These are phyloP conservation scores for Lolium rigidum DNA, from an alignment of 176 grass and related monocot species.

Conservation along the genomic window DNA sequence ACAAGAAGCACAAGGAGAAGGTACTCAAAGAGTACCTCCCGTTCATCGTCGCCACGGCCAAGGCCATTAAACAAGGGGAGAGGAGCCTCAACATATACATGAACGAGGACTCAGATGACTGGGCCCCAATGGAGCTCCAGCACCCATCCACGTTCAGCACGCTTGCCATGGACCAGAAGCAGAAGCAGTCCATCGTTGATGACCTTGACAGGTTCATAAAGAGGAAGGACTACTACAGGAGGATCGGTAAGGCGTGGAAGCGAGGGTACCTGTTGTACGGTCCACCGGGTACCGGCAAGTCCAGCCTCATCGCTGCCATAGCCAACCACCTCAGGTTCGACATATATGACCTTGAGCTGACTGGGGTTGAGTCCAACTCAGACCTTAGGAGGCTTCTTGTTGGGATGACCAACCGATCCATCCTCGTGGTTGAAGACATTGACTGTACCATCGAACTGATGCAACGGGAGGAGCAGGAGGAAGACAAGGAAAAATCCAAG, in stretches of 20 bases:
- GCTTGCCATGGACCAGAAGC: conserved; percentile 66
- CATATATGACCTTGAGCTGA: conserved; percentile 87
- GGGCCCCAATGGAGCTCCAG: conserved; percentile 69
- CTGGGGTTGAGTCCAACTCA: conserved; percentile 60
- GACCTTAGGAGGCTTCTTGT: conserved; percentile 68
- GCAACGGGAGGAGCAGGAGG: conserved; percentile 41
- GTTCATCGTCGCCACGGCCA: conserved; percentile 58
- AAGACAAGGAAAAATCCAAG: conserved; percentile 25
- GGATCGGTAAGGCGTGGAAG: conserved; percentile 91
- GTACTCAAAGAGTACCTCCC: conserved; percentile 75
- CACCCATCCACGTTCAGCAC: conserved; percentile 84
- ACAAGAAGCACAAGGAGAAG: conserved; percentile 73
- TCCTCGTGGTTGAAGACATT: conserved; percentile 90
- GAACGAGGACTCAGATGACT: conserved; percentile 51
- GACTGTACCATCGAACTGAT: conserved; percentile 70
- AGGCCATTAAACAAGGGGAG: conserved; percentile 59
- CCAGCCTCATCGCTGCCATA: conserved; percentile 94
- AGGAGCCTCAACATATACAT: conserved; percentile 61
- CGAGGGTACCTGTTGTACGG: conserved; percentile 84
- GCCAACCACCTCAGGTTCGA: conserved; percentile 85
- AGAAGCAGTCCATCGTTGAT: conserved; percentile 66
- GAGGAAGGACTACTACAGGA: conserved; percentile 90
- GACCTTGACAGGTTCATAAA: conserved; percentile 70
- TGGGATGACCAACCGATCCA: conserved; percentile 61
- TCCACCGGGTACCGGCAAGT: conserved; percentile 92